Conservation (phyloP, 768 basidiomycete genomes). For the Rhodotorula kratochvilovae region DNA sequence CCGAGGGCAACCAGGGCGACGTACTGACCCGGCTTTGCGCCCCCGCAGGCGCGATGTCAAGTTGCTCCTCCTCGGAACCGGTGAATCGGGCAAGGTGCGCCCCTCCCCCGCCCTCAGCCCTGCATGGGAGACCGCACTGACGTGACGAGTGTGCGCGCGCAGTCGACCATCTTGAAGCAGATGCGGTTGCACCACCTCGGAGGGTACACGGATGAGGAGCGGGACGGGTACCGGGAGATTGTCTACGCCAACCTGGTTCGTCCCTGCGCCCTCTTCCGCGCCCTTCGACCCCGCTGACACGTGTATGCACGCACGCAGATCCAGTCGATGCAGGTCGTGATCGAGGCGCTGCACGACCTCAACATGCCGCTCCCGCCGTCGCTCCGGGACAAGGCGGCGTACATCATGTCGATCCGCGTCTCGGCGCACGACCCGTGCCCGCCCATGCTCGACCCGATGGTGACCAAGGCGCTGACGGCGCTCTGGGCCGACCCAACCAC, state of each 20-base stretch:
- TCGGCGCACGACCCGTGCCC: constrained; percentile 41
- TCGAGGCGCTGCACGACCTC: constrained; percentile 74
- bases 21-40: not conserved
- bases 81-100: constrained; percentile 41
- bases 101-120: not conserved
- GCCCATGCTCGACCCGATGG: constrained; percentile 60
- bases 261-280: not conserved
- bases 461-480: constrained; percentile 69
- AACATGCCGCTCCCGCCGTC: constrained; percentile 69
- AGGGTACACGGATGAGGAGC: constrained; percentile 73
- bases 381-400: constrained; percentile 63
- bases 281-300: no score
- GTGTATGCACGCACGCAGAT: constrained; percentile 45
- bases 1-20: no score
- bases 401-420: constrained; percentile 40
- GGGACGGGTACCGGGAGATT: constrained; percentile 92
- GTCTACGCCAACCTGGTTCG: constrained; percentile 77
- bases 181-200: constrained; percentile 91
- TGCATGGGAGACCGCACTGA: no score
- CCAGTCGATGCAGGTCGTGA: constrained; percentile 89
- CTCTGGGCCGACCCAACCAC: constrained; percentile 76
- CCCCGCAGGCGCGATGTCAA: constrained; percentile 31
- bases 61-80: constrained; percentile 41
- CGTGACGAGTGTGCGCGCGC: not conserved
- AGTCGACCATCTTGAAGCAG: constrained; percentile 92